Evolutionary conservation across 345 rosid genomes (phyloP), one percentile per base, ranked within the genome.

Genomic region (Citropsis articulata): DNA sequence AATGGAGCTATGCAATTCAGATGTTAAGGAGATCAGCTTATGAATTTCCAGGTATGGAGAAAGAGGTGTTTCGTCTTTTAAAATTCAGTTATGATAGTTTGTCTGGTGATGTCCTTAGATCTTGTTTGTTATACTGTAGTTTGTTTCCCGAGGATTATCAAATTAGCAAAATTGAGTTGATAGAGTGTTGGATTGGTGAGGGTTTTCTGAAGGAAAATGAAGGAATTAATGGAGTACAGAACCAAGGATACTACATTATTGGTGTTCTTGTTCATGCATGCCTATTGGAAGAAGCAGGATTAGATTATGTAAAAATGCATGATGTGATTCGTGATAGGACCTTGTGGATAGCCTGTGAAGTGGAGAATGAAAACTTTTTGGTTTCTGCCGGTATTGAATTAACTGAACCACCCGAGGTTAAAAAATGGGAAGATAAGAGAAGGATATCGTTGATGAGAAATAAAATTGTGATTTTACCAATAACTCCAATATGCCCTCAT

Each of bases 331-430:
- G 71, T 2, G 55, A 78, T 31, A 64, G 72, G 77, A 36, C 66
- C 6, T 48, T 78, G 36, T 78, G 81, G 77, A 62, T 72, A 64
- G 77, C 72, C 3, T 33, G 40, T 22, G 55, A 78, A 10, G 2
- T 9, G 12, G 53, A 30, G 40, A 57, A 35, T 1, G 57, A 57
- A 13, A 69, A 27, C 6, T 36, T 22, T 65, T 13, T 65, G 27
- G 81, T 72, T n/a, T 21, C 21, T 33, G 57, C 76, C 25, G 65
- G 71, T 18, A 10, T 0, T 4, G 3, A 6, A 60, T 63, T 62
- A 31, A 21, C 8, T 38, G 30, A 45, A 63, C 25, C 64, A 1
- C 69, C n/a, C 9, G 75, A 61, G 21, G 31, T 36, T 22, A 14
- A 12, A 12, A 31, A 78, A 6, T 78, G 75, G 75, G 53, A 71